These are phyloP conservation scores for Flaveria ramosissima DNA, from an alignment of 129 eudicot species.

Conservation along the genomic window DNA sequence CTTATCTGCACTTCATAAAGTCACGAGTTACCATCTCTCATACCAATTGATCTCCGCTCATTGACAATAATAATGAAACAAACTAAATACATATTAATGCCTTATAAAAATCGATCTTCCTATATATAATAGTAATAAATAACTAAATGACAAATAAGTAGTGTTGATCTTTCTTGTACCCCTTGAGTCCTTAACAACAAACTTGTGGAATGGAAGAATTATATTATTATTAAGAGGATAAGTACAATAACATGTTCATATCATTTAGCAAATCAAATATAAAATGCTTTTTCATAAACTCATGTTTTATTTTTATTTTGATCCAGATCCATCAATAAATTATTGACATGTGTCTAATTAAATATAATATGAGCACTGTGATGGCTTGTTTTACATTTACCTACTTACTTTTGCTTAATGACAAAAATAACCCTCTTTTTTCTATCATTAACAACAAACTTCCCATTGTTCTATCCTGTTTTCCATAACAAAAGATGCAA, in stretches of 20 bases:
- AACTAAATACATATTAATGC: not conserved
- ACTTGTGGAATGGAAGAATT: not conserved
- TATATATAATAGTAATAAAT: not conserved
- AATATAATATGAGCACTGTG: not conserved
- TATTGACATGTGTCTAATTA: conserved; percentile 18
- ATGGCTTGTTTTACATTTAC: not conserved
- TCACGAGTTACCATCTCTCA: no score
- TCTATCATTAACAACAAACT: not conserved
- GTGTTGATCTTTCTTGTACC: not conserved
- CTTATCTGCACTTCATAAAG: no score
- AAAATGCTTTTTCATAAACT: not conserved
- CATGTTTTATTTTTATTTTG: conserved; percentile 10
- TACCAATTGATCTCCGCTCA: no score
- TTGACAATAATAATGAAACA: not conserved
- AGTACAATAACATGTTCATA: conserved; percentile 5
- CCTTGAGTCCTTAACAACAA: not conserved
- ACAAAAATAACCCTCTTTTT: conserved; percentile 5
- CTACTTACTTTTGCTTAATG: not conserved
- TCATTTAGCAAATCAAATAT: conserved; percentile 1
- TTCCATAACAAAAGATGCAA: not conserved
- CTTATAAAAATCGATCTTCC: not conserved
- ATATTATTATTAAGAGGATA: not conserved
- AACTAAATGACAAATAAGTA: not conserved
- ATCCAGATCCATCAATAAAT: conserved; percentile 30
- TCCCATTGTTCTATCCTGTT: not conserved